phyloP scores from a whole-genome alignment of 345 rosid species.

The Eucalyptus dawsonii region DNA sequence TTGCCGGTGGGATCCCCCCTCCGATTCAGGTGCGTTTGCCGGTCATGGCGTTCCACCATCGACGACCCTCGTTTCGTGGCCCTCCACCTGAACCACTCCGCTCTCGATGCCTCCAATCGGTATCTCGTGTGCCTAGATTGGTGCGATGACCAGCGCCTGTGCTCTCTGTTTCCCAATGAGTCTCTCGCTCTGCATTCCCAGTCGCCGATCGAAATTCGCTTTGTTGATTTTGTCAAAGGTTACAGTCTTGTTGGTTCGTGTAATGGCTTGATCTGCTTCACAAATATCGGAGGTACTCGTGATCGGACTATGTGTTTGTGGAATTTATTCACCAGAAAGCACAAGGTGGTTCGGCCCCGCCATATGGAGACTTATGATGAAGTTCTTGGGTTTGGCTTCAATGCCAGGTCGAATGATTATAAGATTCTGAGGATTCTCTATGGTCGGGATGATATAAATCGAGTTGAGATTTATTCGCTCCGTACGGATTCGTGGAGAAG shows the following conservation, averaged over 20 bases:
- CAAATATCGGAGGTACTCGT: fast-evolving
- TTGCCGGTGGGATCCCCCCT: neutral
- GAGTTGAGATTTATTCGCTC: neutral
- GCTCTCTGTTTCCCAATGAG: neutral
- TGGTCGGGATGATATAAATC: neutral
- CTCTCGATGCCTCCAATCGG: neutral
- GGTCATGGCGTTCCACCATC: neutral
- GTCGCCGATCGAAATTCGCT: neutral
- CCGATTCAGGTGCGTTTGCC: neutral
- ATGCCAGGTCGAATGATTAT: neutral
- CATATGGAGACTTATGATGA: fast-evolving
- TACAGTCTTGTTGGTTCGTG: neutral
- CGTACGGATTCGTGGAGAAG: neutral
- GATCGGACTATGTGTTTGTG: neutral
- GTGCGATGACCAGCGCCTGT: neutral
- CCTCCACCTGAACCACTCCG: neutral
- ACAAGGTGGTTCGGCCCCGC: neutral
- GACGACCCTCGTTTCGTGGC: neutral
- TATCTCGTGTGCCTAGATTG: neutral
- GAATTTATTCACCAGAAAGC: neutral
- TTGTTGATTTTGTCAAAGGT: fast-evolving
- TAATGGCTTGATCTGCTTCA: neutral
- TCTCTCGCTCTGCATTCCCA: neutral
- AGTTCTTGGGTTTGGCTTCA: neutral
- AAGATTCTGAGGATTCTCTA: neutral